phyloP scores from a whole-genome alignment of 352 stramenopile genomes.

The Globisporangium radiosum region DNA sequence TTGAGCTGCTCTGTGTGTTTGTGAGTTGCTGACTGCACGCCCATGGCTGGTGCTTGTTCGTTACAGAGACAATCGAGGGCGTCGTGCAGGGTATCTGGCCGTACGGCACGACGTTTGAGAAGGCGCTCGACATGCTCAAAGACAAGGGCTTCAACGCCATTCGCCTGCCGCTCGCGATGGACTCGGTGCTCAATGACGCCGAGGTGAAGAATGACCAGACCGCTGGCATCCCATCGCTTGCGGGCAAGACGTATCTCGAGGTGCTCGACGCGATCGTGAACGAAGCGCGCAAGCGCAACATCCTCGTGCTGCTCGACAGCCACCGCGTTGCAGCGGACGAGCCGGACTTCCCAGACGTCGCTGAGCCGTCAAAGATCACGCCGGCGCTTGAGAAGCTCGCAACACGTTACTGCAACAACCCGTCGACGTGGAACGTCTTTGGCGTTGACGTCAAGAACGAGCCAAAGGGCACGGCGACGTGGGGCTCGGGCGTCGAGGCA shows the following conservation, averaged over 20 bases:
- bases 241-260: slow-evolving; percentile 52
- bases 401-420: slow-evolving; percentile 54
- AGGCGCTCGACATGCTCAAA: slow-evolving; percentile 38
- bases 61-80: slow-evolving; percentile 46
- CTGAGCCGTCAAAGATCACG: slow-evolving; percentile 43
- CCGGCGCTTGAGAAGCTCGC: slow-evolving; percentile 47
- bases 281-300: slow-evolving; percentile 51
- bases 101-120: slow-evolving; percentile 46
- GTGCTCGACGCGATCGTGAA: slow-evolving; percentile 52
- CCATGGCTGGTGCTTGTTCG: no score
- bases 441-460: slow-evolving; percentile 80
- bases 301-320: slow-evolving; percentile 68
- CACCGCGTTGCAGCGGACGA: slow-evolving; percentile 50
- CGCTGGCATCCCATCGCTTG: slow-evolving; percentile 26
- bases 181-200: slow-evolving; percentile 45
- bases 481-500: slow-evolving; percentile 42
- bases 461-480: slow-evolving; percentile 58
- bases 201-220: slow-evolving; percentile 40
- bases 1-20: background rate
- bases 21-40: no score
- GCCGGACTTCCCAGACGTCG: slow-evolving; percentile 53
- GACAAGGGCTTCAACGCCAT: slow-evolving; percentile 52
- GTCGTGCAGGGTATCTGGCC: slow-evolving; percentile 63
- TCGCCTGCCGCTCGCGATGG: slow-evolving; percentile 58
- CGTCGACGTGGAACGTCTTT: slow-evolving; percentile 63